Evolutionary conservation across 2,329 filamentous ascomycete species (phyloP).

Genomic region (Calonectria crousiana): DNA sequence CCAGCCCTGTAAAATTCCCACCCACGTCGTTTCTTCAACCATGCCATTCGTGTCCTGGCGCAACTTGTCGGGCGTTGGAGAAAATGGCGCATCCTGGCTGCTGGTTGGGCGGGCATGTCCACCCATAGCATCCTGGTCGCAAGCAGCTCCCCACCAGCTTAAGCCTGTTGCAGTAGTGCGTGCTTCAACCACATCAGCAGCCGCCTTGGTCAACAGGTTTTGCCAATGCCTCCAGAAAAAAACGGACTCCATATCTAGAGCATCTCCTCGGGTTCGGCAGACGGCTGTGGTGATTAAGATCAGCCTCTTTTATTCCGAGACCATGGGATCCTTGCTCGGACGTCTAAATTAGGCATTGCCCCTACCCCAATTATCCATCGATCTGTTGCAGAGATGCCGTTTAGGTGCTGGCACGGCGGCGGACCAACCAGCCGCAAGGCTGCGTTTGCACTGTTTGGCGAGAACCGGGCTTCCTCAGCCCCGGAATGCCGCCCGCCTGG

Average conservation of each 20-base stretch:
- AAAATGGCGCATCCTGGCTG: constrained; percentile 32
- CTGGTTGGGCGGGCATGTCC: constrained; percentile 15
- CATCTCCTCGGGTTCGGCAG: constrained; percentile 1
- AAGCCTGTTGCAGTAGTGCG: constrained; percentile 13
- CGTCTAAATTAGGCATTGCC: neutral
- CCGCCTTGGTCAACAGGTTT: constrained; percentile 14
- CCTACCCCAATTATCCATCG: neutral
- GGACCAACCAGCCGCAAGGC: neutral
- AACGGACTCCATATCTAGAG: neutral
- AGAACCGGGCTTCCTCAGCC: constrained; percentile 7
- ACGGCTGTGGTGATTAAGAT: neutral
- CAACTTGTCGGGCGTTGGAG: constrained; percentile 26
- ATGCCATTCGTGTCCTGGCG: constrained; percentile 21
- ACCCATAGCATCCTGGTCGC: neutral
- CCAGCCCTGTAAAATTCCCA: constrained; percentile 2
- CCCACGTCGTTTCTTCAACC: constrained; percentile 15
- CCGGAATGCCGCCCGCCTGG: constrained; percentile 14
- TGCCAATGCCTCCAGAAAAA: constrained; percentile 2
- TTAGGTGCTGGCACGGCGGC: neutral
- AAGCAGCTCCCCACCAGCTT: neutral
- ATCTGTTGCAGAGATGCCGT: neutral
- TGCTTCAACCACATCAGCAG: constrained; percentile 7
- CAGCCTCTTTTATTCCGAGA: neutral
- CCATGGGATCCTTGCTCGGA: neutral
- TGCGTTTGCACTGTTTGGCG: neutral